These are phyloP conservation scores for Acanthamoeba healyi DNA, from an alignment of 208 protist species.

Conservation along the genomic window DNA sequence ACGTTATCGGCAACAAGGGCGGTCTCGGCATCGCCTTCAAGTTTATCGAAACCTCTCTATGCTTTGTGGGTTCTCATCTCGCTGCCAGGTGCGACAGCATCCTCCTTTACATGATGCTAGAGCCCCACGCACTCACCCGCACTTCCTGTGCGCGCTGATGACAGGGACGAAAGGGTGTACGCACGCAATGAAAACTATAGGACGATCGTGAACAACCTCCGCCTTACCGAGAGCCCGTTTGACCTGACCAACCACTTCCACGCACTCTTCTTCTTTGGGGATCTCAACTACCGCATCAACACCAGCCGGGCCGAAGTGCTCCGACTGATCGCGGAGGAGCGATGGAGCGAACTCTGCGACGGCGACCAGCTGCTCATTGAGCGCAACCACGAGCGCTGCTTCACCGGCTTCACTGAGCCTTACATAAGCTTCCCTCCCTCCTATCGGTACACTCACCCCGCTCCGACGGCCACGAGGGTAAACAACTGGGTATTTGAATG, in stretches of 20 bases:
- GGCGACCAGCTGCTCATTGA: slow-evolving; percentile 60
- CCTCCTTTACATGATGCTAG: too few relatives aligned
- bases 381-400: slow-evolving; percentile 8
- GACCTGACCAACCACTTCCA: slow-evolving; percentile 73
- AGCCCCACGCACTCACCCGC: too few relatives aligned
- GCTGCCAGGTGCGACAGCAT: too few relatives aligned
- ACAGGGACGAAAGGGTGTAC: slow-evolving; percentile 20
- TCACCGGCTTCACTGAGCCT: slow-evolving; percentile 57
- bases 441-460: slow-evolving; percentile 71
- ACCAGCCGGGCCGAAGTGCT: slow-evolving; percentile 2
- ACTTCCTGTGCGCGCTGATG: too few relatives aligned
- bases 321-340: neutral
- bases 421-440: slow-evolving; percentile 53
- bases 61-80: slow-evolving; percentile 68
- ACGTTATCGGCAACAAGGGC: slow-evolving; percentile 77
- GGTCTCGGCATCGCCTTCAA: slow-evolving; percentile 67
- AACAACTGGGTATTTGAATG: too few relatives aligned
- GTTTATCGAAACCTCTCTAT: slow-evolving; percentile 72
- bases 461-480: too few relatives aligned
- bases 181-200: slow-evolving; percentile 74
- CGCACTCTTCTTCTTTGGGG: slow-evolving; percentile 72
- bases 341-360: slow-evolving; percentile 39
- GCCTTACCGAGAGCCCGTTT: slow-evolving; percentile 17
- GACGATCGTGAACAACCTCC: slow-evolving; percentile 36
- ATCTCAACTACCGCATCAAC: slow-evolving; percentile 74